A percentile compares a stretch with the other conserved stretches of the same genome.
These are phyloP conservation scores for Leptodontidium sp. DNA, from an alignment of 2,329 filamentous ascomycete species.

Conservation along the genomic window DNA sequence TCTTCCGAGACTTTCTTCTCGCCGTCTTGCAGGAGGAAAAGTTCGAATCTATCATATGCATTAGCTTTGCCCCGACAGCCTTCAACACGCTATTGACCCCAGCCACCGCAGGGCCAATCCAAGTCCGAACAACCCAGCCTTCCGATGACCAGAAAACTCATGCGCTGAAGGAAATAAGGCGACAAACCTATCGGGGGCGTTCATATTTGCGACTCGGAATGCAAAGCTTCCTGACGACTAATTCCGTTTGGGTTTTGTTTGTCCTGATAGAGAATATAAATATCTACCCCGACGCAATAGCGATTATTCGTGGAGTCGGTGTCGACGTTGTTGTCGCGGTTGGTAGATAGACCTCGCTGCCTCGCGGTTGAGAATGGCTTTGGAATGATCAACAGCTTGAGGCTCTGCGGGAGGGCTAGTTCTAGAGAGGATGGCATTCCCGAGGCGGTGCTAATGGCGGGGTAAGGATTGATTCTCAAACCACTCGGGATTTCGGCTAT, in stretches of 20 bases:
- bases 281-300: neutral
- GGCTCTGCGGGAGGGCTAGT: constrained; percentile 38
- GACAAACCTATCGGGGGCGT: constrained; percentile 60
- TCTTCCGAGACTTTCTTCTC: constrained; percentile 95
- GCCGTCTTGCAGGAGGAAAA: constrained; percentile 85
- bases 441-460: constrained; percentile 11
- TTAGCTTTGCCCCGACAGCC: constrained; percentile 31
- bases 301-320: neutral
- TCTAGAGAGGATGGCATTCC: neutral
- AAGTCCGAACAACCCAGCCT: neutral
- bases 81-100: too few species aligned
- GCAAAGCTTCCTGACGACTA: neutral
- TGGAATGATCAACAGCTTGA: constrained; percentile 3
- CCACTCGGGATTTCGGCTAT: constrained; percentile 5
- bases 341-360: neutral
- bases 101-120: too few species aligned
- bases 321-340: constrained; percentile 14
- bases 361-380: constrained; percentile 1
- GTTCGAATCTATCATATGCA: constrained; percentile 75
- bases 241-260: neutral
- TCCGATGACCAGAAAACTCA: neutral
- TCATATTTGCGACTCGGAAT: constrained; percentile 51
- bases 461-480: constrained; percentile 10
- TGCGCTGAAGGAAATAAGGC: constrained; percentile 10
- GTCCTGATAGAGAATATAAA: neutral